Conservation (phyloP, 2,329 filamentous ascomycete genomes). For the Macrophomina phaseolina region DNA sequence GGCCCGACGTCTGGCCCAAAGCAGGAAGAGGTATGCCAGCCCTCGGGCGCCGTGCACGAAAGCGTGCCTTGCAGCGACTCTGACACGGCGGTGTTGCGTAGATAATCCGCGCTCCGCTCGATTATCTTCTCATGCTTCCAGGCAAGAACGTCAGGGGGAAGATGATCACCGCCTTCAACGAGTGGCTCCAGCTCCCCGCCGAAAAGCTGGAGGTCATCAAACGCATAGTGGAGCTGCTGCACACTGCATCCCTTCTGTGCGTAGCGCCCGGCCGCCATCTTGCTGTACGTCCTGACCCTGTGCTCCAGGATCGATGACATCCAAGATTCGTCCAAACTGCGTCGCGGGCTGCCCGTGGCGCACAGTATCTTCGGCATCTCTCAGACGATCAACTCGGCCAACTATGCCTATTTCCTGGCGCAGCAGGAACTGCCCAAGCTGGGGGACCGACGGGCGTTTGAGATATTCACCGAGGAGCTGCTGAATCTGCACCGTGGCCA, state of each 20-base stretch:
- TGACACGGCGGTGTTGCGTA: neutral
- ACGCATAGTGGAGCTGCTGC: conserved; percentile 80
- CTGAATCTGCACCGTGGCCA: conserved; percentile 85
- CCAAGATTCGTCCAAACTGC: conserved; percentile 77
- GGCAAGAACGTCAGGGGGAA: conserved; percentile 85
- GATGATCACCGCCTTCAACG: conserved; percentile 81
- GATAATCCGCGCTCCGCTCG: conserved; percentile 36
- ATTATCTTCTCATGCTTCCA: conserved; percentile 78
- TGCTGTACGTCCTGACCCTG: neutral
- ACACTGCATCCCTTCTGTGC: conserved; percentile 77
- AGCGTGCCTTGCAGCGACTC: neutral
- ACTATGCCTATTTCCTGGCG: conserved; percentile 86
- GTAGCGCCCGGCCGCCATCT: conserved; percentile 21
- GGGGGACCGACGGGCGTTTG: conserved; percentile 64
- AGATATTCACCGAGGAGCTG: conserved; percentile 83
- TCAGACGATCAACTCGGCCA: conserved; percentile 89
- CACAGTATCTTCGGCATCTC: conserved; percentile 84
- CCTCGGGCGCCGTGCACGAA: too few species aligned
- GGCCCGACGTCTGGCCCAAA: neutral
- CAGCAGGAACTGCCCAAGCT: conserved; percentile 76
- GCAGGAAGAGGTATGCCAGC: neutral
- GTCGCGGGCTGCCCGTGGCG: conserved; percentile 80
- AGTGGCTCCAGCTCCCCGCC: conserved; percentile 75
- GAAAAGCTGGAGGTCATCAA: conserved; percentile 76
- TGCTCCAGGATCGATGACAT: conserved; percentile 73